phyloP scores from a whole-genome alignment of 1,284 basidiomycete genomes.

The Malassezia japonica region DNA sequence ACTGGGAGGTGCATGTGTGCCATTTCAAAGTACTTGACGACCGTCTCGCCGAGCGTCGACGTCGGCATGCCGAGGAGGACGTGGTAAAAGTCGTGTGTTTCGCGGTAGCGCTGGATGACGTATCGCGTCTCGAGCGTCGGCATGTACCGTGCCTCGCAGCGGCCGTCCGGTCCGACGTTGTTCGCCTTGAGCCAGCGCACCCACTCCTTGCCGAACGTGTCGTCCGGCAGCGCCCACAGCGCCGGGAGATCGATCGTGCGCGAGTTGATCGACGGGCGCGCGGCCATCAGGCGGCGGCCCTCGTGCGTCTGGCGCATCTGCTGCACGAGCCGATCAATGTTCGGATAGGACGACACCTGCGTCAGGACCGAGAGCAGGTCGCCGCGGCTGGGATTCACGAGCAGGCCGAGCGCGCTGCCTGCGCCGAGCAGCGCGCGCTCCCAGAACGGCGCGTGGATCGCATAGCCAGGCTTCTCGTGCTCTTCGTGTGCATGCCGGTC shows the following conservation, averaged over 20 bases:
- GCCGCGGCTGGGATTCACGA: slow-evolving; percentile 71
- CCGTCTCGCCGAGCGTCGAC: slow-evolving; percentile 81
- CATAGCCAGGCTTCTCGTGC: slow-evolving; percentile 12
- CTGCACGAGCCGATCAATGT: slow-evolving; percentile 69
- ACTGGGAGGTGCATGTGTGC: slow-evolving; percentile 85
- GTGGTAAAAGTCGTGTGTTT: slow-evolving; percentile 92
- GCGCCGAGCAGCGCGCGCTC: slow-evolving; percentile 61
- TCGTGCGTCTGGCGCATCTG: slow-evolving; percentile 63
- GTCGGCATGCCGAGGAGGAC: slow-evolving; percentile 78
- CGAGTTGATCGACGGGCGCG: slow-evolving; percentile 72
- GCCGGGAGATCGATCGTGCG: slow-evolving; percentile 63
- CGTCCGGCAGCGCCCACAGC: slow-evolving; percentile 62
- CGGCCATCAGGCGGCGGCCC: slow-evolving; percentile 61
- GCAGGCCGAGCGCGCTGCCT: slow-evolving; percentile 73
- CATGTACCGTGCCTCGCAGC: slow-evolving; percentile 64
- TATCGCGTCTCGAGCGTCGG: slow-evolving; percentile 62
- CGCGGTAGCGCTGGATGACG: slow-evolving; percentile 94
- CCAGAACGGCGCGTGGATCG: slow-evolving; percentile 6
- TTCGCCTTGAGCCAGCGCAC: slow-evolving; percentile 81
- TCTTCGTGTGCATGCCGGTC: slow-evolving; percentile 6
- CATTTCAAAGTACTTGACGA: slow-evolving; percentile 90
- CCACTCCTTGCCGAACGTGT: slow-evolving; percentile 78
- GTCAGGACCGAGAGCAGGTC: slow-evolving; percentile 31
- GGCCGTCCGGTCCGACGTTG: slow-evolving; percentile 86
- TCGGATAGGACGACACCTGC: slow-evolving; percentile 50